Conservation (phyloP, 805 yeast genomes). For the Metschnikowia corniflorae region DNA sequence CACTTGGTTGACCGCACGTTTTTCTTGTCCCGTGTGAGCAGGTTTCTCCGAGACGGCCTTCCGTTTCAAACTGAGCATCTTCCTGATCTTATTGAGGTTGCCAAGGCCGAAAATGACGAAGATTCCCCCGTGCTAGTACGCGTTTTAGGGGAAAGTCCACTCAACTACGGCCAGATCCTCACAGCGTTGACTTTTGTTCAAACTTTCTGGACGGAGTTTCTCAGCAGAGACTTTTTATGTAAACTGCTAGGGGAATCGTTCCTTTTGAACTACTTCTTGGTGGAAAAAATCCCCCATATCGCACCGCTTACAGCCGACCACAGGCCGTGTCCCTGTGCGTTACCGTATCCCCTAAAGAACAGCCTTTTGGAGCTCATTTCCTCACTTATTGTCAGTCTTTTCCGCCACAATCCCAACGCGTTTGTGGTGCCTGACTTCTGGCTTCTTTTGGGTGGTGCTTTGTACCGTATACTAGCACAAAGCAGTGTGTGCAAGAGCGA, state of each 20-base stretch:
- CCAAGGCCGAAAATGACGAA: constrained; percentile 21
- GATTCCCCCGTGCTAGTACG: constrained; percentile 13
- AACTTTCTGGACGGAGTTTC: constrained; percentile 69
- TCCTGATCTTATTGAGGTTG: constrained; percentile 21
- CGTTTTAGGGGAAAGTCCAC: constrained; percentile 8
- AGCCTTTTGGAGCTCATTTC: constrained; percentile 30
- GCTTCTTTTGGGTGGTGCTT: constrained; percentile 47
- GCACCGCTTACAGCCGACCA: not conserved
- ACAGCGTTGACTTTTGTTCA: constrained; percentile 47
- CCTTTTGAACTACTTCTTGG: constrained; percentile 43
- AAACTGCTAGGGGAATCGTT: constrained; percentile 64
- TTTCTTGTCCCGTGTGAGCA: constrained; percentile 63
- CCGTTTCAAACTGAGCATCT: constrained; percentile 29
- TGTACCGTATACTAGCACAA: constrained; percentile 37
- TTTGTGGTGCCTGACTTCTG: constrained; percentile 65
- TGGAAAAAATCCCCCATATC: constrained; percentile 29
- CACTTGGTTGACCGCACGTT: constrained; percentile 57
- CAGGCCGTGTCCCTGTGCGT: constrained; percentile 1
- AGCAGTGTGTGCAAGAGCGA: constrained; percentile 19
- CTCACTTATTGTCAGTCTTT: constrained; percentile 36
- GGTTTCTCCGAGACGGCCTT: constrained; percentile 41
- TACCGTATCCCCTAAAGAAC: constrained; percentile 17
- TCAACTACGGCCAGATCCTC: constrained; percentile 36
- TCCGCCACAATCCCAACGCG: constrained; percentile 51
- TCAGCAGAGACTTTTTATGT: constrained; percentile 52